These are phyloP conservation scores for Larix kaempferi DNA, from an alignment of 75 land plant species.

Conservation along the genomic window DNA sequence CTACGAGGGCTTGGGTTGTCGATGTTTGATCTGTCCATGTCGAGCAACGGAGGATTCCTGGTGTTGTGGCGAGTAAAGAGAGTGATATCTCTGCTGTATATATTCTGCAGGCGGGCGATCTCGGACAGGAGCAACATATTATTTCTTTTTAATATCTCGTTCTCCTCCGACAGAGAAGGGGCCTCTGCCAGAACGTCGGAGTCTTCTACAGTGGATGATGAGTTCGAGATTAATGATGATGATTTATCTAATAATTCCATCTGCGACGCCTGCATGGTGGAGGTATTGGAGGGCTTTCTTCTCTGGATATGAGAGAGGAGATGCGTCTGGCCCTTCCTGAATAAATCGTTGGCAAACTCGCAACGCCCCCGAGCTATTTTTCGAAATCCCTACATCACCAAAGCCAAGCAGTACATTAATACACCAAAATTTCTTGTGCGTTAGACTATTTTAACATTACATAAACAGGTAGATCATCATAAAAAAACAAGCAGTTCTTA, in stretches of 20 bases:
- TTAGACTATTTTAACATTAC: background rate
- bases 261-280: too few species aligned
- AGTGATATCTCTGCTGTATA: conserved; percentile 54
- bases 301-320: conserved; percentile 85
- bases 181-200: conserved; percentile 5
- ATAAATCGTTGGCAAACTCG: conserved; percentile 67
- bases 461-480: too few species aligned
- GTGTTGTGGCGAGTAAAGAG: background rate
- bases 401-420: too few species aligned
- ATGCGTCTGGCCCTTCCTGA: conserved; percentile 44
- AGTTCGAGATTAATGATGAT: background rate
- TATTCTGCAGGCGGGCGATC: conserved; percentile 63
- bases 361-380: conserved; percentile 88
- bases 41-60: background rate
- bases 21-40: too few species aligned
- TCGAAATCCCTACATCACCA: conserved; percentile 66
- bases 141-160: conserved; percentile 70
- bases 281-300: conserved; percentile 24
- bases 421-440: background rate
- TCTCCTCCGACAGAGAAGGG: conserved; percentile 69
- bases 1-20: too few species aligned
- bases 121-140: conserved; percentile 76
- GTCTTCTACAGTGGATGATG: background rate
- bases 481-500: conserved; percentile 19
- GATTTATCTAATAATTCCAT: background rate